Percentiles rank a stretch among this genome's conserved stretches.
phyloP scores from a whole-genome alignment of 148 eudicot species.

The Nyssa sinensis region DNA sequence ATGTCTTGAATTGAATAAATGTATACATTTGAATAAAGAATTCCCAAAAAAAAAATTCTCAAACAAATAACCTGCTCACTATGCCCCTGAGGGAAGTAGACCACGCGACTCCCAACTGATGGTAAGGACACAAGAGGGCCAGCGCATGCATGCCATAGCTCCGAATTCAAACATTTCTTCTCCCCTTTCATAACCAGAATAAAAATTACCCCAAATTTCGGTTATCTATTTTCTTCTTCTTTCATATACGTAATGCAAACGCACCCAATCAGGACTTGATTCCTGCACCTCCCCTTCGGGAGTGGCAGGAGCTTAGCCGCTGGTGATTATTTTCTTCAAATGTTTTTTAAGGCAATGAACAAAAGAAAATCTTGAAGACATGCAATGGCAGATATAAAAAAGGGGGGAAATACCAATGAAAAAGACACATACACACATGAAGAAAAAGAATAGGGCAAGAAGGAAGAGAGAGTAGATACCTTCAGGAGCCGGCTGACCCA shows the following conservation, averaged over 20 bases:
- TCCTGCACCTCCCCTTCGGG: too few relatives aligned
- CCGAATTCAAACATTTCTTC: constrained; percentile 84
- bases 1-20: not conserved
- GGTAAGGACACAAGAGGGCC: constrained; percentile 92
- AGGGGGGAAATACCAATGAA: not conserved
- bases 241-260: too few relatives aligned
- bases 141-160: constrained; percentile 98
- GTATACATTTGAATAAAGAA: not conserved
- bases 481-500: constrained; percentile 57
- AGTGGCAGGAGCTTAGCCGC: too few relatives aligned
- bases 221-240: not conserved
- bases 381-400: constrained; percentile 5
- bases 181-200: constrained; percentile 49
- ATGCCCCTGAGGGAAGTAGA: constrained; percentile 97
- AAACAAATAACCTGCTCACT: constrained; percentile 74
- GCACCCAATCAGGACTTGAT: too few relatives aligned
- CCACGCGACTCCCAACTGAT: constrained; percentile 73
- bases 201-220: not conserved
- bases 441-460: not conserved
- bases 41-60: not conserved
- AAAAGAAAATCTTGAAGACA: not conserved
- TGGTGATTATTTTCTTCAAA: too few relatives aligned
- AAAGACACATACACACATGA: not conserved
- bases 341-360: not conserved
- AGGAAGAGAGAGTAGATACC: constrained; percentile 23